Base-by-base conservation (phyloP, 805 yeast species). In the Candida glaebosa region DNA sequence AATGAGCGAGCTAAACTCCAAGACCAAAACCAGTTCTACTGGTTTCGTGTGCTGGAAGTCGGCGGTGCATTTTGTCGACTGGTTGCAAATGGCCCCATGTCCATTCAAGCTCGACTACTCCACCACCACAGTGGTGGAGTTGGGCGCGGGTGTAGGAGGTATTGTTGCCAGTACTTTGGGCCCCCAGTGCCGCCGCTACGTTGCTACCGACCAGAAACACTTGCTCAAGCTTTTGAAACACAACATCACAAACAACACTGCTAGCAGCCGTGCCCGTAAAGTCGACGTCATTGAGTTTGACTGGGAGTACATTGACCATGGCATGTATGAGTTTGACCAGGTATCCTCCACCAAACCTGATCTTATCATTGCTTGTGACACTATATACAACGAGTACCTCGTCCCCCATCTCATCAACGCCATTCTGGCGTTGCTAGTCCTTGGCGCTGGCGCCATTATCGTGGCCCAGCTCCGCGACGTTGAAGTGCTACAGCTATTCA, bases 21-120 rank as follows among this genome's bases (percentile, higher is more conserved):
- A 59, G 18, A 50, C 54, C 1, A 54, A 64, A 19, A 31, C 60
- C 12, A 65, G 75, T 15, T 73, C 83, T 3, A 81, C 87, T 0
- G 89, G 89, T 9, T 83, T 76, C 45, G 73, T 82, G 3, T 63
- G 81, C 31, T 82, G 89, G 89, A 62, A 64, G 32, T 63, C 78
- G 1, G 67, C 80, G 1, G 67, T 71, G 2, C 52, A 64, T 2
- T 61, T 82, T 31, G 69, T 69, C 1, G 73, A 78, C 33, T 82
- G 88, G 87, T 36, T 80, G 2, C 17, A 69, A n/a, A 49, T 56
- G 17, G 53, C 50, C 16, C 34, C 36, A 20, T 58, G 65, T 34
- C 71, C 71, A 1, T 51, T 69, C 16, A 34, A 15, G n/a, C 19
- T 20, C 24, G 54, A 42, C 31, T n/a, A n/a, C n/a, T n/a, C 30